Base-by-base conservation (phyloP, 1,284 basidiomycete species). In the Pseudozyma thailandica region DNA sequence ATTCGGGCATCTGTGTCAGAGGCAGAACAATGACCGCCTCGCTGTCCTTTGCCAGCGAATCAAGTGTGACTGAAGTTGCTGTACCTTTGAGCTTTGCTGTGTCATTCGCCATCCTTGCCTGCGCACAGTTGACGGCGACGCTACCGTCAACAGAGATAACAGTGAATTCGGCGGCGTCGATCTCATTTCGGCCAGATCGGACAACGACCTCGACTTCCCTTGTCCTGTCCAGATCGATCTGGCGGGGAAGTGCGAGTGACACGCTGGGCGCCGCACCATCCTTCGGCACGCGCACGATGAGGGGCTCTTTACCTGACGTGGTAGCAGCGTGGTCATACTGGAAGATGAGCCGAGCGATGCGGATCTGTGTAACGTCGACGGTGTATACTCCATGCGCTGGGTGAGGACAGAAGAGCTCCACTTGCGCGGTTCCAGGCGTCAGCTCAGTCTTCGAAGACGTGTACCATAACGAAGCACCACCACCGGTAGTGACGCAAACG, bases 291-390 rank as follows among this genome's bases (percentile, higher is more conserved):
- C 62, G 49, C n/a, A 82, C 61, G 30, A 62, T 35, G 8, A 18
- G 35, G 15, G 61, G 61, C 20, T 43, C 56, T 26, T 23, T 49
- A 37, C 15, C 56, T 25, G 42, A 41, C 1, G 44, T 35, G 10
- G 47, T 43, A 18, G 50, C 41, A 18, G 54, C 31, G n/a, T 65
- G 45, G 18, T 63, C 58, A 48, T 81, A 79, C 35, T 81, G 74
- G 31, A 78, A 70, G 43, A 81, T 72, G 33, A 79, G 41, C 25
- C 53, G 49, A 7, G 74, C 66, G 6, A 81, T 31, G 0, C 70
- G 59, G 18, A 82, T 54, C 62, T 82, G 81, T 15, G 74, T 74
- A 27, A 78, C 72, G 39, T 81, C 80, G 2, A 82, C 45, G 21
- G 70, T 65, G 37, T 70, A 82, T 10, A 61, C 58, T 7, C 81